Conservation (phyloP, 768 basidiomycete genomes). For the Kwoniella sp. region DNA sequence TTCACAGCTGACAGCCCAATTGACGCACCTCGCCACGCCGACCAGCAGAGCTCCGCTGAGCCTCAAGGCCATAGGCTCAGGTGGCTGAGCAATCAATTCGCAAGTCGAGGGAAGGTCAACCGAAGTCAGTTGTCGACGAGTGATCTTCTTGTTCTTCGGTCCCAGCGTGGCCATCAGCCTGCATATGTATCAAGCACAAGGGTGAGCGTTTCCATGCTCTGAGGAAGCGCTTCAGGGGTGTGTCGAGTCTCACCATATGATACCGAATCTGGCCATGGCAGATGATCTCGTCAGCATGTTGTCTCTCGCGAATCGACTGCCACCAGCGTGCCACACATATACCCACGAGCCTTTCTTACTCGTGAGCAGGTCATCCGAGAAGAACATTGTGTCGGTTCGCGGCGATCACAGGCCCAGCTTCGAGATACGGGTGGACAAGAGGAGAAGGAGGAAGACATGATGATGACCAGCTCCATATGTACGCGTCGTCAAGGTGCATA, state of each 20-base stretch:
- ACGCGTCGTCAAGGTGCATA: neutral
- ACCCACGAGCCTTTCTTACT: conserved; percentile 83
- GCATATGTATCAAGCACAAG: neutral
- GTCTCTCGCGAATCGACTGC: neutral
- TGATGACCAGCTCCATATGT: neutral
- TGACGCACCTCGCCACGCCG: conserved; percentile 73
- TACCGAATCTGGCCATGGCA: conserved; percentile 30
- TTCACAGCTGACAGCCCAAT: neutral
- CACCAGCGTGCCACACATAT: conserved; percentile 7
- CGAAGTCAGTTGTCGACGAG: conserved; percentile 73
- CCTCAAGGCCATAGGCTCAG: conserved; percentile 78
- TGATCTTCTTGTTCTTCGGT: conserved; percentile 78
- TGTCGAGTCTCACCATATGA: conserved; percentile 42
- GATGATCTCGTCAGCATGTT: conserved; percentile 9
- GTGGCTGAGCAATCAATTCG: conserved; percentile 71
- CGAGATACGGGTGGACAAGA: neutral
- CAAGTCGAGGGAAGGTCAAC: conserved; percentile 80
- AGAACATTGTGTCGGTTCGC: conserved; percentile 63
- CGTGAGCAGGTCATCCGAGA: conserved; percentile 72
- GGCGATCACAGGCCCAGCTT: neutral
- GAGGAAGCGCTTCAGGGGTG: too few species aligned
- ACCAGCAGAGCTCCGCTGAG: conserved; percentile 85
- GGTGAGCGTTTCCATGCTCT: neutral
- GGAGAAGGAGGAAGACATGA: conserved; percentile 7
- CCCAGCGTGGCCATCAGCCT: conserved; percentile 92